Base-by-base conservation (phyloP, 495 filamentous ascomycete genomes). In the Platismatia glauca region DNA sequence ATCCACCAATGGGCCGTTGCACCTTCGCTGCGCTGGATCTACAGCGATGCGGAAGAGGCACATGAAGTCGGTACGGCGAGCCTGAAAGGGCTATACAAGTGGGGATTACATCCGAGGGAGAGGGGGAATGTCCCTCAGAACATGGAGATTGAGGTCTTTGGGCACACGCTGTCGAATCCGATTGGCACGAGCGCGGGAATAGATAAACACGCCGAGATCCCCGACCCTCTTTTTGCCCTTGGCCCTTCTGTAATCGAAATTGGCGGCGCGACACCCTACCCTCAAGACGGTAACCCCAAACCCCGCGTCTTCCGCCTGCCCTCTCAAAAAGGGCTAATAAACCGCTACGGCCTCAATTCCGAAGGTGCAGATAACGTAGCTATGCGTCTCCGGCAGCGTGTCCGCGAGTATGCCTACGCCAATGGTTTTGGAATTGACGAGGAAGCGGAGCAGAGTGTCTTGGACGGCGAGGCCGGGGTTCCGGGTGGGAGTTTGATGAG, bases 301-400 rank as follows among this genome's bases (percentile, higher is more conserved):
- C 91, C 94, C 1, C 83, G 94, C 43, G 90, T 98, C 15, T 98
- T 93, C 74, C 84, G 94, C 13, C 66, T 98, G 0, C 85, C 88
- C 2, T 86, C 82, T 7, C 83, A 95, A 59, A 85, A 91, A 50
- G 90, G 86, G 15, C 78, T 98, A 71, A 89, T 98, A 74, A 98
- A 98, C 72, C 86, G 95, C 11, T 97, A 97, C 73, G 95, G 94
- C 0, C 82, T 97, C 64, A 97, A 97, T 72, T 94, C 89, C 22
- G 82, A 88, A 61, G 94, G 94, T 12, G 92, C 90, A 4, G 92
- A 95, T 65, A 79, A 85, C 67, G 89, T 96, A 77, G 91, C 94
- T 0, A 84, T 83, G 66, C 80, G 86, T 4, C 76, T 98, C 66
- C 81, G 92, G 53, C 84, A 90, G 69, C 80, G 94, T 8, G 84